Percentiles rank a stretch among this genome's conserved stretches.
phyloP scores from a whole-genome alignment of 2,329 filamentous ascomycete genomes.

The Hypoxylon sp. region DNA sequence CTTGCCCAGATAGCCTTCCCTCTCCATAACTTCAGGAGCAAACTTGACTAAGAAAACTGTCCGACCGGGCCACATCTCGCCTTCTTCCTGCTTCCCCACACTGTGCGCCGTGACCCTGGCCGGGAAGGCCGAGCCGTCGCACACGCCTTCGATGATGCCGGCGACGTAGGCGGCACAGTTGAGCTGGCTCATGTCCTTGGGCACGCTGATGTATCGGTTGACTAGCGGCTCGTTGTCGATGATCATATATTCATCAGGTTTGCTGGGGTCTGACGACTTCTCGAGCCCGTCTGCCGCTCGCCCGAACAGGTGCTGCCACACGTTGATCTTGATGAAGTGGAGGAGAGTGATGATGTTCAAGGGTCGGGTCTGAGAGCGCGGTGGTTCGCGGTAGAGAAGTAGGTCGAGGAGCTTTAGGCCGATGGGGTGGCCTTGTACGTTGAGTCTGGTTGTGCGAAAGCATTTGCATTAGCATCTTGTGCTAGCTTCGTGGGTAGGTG shows the following conservation, averaged over 20 bases:
- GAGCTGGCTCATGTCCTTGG: slow-evolving; percentile 94
- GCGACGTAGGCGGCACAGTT: slow-evolving; percentile 97
- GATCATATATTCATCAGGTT: slow-evolving; percentile 98
- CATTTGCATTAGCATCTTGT: slow-evolving; percentile 62
- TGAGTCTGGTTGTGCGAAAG: slow-evolving; percentile 69
- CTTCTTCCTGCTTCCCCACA: slow-evolving; percentile 65
- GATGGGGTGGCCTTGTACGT: slow-evolving; percentile 91
- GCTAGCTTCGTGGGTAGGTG: slow-evolving; percentile 47
- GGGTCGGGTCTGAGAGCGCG: slow-evolving; percentile 79
- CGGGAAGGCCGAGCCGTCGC: slow-evolving; percentile 90
- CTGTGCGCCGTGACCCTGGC: slow-evolving; percentile 92
- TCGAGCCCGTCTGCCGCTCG: slow-evolving; percentile 93
- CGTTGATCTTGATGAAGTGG: slow-evolving; percentile 91
- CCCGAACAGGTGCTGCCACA: slow-evolving; percentile 93
- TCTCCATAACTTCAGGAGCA: slow-evolving; percentile 87
- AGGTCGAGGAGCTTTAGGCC: slow-evolving; percentile 96
- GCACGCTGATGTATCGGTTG: slow-evolving; percentile 92
- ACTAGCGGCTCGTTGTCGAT: slow-evolving; percentile 97
- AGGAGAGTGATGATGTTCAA: slow-evolving; percentile 90
- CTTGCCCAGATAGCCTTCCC: slow-evolving; percentile 84
- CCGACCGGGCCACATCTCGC: slow-evolving; percentile 93
- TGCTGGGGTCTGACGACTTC: slow-evolving; percentile 82
- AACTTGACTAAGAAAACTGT: slow-evolving; percentile 98
- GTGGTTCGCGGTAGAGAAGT: slow-evolving; percentile 83
- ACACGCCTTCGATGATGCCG: slow-evolving; percentile 94